These are phyloP conservation scores for Suillus brevipes DNA, from an alignment of 768 basidiomycete genomes.

Conservation along the genomic window DNA sequence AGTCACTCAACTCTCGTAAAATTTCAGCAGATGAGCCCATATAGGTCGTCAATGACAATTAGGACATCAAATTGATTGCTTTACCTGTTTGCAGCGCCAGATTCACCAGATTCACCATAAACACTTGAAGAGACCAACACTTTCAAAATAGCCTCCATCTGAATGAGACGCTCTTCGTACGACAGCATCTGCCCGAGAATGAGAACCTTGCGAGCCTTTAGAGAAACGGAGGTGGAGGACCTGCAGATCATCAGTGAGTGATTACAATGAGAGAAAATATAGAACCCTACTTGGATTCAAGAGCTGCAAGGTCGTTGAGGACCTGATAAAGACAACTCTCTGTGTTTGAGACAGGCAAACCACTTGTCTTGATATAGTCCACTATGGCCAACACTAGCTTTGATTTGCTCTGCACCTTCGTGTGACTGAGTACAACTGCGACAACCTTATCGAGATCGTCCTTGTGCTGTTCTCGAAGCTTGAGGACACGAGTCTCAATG, in stretches of 20 bases:
- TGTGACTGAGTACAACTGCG: constrained; percentile 87
- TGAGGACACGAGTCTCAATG: constrained; percentile 89
- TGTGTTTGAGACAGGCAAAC: constrained; percentile 71
- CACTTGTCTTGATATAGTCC: constrained; percentile 85
- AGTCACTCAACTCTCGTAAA: constrained; percentile 91
- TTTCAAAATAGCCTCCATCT: constrained; percentile 94
- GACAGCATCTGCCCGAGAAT: constrained; percentile 97
- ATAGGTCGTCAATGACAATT: constrained; percentile 10
- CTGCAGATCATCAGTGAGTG: too few relatives aligned
- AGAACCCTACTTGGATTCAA: constrained; percentile 51
- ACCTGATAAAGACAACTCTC: constrained; percentile 77
- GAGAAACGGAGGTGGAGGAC: too few relatives aligned
- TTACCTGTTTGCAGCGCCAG: constrained; percentile 60
- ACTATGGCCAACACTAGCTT: constrained; percentile 84
- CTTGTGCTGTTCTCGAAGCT: constrained; percentile 89
- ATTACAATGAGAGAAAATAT: too few relatives aligned
- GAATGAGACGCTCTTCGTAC: constrained; percentile 88
- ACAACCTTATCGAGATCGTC: constrained; percentile 89
- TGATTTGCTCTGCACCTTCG: constrained; percentile 91
- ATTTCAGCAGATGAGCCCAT: constrained; percentile 77
- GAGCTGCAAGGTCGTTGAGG: constrained; percentile 75
- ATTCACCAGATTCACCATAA: constrained; percentile 95
- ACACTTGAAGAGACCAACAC: constrained; percentile 82
- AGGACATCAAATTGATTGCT: constrained; percentile 12
- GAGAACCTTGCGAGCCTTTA: constrained; percentile 73